Evolutionary conservation across 148 eudicot genomes (phyloP).

Genomic region (Fagopyrum tataricum): DNA sequence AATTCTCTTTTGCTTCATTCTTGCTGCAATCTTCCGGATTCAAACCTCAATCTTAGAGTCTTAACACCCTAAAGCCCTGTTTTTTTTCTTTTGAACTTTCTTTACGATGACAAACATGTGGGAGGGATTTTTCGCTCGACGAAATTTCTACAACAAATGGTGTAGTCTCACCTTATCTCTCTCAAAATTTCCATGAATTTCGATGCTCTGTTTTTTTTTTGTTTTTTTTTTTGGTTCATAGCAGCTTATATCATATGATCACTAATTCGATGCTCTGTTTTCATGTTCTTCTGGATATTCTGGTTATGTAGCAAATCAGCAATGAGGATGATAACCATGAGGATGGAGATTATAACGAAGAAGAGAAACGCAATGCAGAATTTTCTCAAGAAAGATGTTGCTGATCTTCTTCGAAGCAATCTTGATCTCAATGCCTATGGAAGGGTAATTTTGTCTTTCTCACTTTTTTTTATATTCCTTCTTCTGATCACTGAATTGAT

Average conservation of each 20-base stretch:
- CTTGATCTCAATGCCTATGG: constrained; percentile 67
- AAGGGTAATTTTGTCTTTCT: constrained; percentile 39
- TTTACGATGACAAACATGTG: constrained; percentile 25
- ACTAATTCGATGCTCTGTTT: neutral
- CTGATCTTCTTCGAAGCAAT: constrained; percentile 54
- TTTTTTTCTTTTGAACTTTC: neutral
- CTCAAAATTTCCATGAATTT: neutral
- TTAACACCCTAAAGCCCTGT: neutral
- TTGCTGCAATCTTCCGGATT: neutral
- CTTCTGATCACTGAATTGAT: neutral
- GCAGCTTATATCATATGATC: no score
- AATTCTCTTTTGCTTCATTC: neutral
- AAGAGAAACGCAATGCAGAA: constrained; percentile 76
- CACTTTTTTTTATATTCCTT: neutral
- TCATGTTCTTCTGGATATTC: neutral
- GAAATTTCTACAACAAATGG: constrained; percentile 55
- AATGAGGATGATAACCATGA: constrained; percentile 36
- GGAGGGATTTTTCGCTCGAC: constrained; percentile 30
- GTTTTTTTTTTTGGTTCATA: neutral
- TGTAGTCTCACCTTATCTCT: constrained; percentile 1
- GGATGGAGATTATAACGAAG: constrained; percentile 58
- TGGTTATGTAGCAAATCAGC: constrained; percentile 49
- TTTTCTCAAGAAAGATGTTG: constrained; percentile 67
- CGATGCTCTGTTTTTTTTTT: neutral
- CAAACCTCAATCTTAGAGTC: neutral